These are phyloP conservation scores for Triticum turgidum DNA, from an alignment of 176 grass and related monocot species.

Conservation along the genomic window DNA sequence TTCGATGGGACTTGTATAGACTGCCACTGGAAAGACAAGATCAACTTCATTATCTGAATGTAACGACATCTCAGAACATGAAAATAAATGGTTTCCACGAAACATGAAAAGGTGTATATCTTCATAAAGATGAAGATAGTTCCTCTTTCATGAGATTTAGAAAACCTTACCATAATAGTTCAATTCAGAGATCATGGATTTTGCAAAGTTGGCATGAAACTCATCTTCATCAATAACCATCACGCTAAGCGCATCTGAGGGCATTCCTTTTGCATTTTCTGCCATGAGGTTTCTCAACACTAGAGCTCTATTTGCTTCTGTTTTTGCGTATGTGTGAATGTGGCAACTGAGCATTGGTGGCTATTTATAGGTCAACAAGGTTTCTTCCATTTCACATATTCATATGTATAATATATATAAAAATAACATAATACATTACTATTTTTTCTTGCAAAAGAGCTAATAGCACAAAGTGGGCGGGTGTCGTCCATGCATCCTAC, in stretches of 20 bases:
- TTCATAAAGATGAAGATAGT: background rate
- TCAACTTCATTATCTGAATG: background rate
- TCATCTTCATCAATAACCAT: conserved; percentile 25
- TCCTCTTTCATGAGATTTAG: background rate
- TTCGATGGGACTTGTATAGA: conserved; percentile 28
- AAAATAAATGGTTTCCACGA: background rate
- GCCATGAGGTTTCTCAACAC: background rate
- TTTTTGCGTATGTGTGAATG: background rate
- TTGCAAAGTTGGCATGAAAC: background rate
- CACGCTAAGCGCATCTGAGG: background rate
- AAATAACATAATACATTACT: background rate
- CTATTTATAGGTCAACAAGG: conserved; percentile 20
- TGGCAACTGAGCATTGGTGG: background rate
- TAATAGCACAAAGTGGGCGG: background rate
- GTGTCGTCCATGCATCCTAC: background rate
- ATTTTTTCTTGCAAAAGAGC: background rate
- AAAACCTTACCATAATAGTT: conserved; percentile 15
- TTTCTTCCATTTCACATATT: background rate
- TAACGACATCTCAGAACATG: background rate
- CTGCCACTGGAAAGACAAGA: background rate
- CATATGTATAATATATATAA: background rate
- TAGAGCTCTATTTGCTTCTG: background rate
- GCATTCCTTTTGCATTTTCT: background rate
- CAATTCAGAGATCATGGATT: background rate
- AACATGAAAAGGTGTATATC: background rate